Evolutionary conservation across 352 stramenopile genomes (phyloP).

Genomic region (Phytophthora uliginosa): DNA sequence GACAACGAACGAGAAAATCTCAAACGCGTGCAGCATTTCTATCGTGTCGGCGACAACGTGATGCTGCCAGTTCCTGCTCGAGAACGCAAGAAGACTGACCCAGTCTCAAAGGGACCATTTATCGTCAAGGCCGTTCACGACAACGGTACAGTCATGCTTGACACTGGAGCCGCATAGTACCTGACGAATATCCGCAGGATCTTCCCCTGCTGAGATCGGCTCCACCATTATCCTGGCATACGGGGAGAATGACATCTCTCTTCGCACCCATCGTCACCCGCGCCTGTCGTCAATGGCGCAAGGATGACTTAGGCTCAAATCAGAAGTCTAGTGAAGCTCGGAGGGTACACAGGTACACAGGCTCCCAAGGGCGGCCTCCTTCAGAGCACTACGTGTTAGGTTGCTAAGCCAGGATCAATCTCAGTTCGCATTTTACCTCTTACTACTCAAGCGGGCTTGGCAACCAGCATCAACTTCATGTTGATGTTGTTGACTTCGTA

Average conservation of each 20-base stretch:
- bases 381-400: background rate
- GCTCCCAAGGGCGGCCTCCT: background rate
- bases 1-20: background rate
- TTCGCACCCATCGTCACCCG: too few relatives aligned
- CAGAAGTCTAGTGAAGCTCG: too few relatives aligned
- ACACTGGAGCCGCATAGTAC: background rate
- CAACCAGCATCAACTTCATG: constrained; percentile 7
- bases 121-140: background rate
- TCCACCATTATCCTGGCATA: background rate
- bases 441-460: background rate
- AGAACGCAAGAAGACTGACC: background rate
- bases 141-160: background rate
- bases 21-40: background rate
- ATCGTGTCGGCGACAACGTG: background rate
- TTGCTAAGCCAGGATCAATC: background rate
- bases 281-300: background rate
- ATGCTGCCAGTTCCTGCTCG: background rate
- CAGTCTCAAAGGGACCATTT: background rate
- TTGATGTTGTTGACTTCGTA: background rate
- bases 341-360: background rate
- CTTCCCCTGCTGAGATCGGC: background rate
- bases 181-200: background rate
- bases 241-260: background rate
- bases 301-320: background rate
- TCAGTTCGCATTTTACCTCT: background rate